Conservation (phyloP, 2,329 filamentous ascomycete genomes). For the Alternaria alternata region DNA sequence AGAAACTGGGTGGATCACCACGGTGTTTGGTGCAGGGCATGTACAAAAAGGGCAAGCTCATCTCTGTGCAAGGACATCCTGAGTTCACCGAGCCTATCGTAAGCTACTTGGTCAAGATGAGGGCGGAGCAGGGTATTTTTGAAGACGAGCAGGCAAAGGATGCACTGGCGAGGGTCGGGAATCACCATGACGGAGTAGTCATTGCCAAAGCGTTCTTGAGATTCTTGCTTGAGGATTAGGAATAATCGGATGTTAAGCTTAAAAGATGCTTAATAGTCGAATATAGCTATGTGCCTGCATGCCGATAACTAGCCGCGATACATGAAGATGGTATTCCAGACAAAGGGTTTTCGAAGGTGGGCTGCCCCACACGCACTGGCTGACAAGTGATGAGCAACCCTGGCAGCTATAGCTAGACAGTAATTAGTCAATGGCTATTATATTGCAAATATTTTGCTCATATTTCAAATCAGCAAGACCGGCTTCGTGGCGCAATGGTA, state of each 20-base stretch:
- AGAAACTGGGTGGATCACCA: conserved; percentile 70
- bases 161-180: conserved; percentile 69
- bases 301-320: background rate
- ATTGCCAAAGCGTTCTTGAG: conserved; percentile 78
- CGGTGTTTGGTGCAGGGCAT: conserved; percentile 81
- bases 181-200: conserved; percentile 79
- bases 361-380: background rate
- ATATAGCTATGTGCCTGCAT: background rate
- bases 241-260: background rate
- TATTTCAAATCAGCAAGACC: conserved; percentile 2
- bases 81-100: conserved; percentile 81
- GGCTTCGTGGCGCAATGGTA: conserved; percentile 25
- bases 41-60: conserved; percentile 70
- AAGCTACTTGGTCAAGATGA: conserved; percentile 69
- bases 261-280: background rate
- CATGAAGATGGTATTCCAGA: background rate
- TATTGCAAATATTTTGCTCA: no score
- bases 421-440: no score
- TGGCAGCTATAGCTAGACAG: no score
- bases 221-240: conserved; percentile 70
- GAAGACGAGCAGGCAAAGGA: conserved; percentile 72
- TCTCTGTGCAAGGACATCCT: conserved; percentile 86
- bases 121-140: conserved; percentile 74
- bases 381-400: no score
- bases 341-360: background rate